Conservation (phyloP, 108 stramenopile genomes). For the Pseudonitzschia multiseries region DNA sequence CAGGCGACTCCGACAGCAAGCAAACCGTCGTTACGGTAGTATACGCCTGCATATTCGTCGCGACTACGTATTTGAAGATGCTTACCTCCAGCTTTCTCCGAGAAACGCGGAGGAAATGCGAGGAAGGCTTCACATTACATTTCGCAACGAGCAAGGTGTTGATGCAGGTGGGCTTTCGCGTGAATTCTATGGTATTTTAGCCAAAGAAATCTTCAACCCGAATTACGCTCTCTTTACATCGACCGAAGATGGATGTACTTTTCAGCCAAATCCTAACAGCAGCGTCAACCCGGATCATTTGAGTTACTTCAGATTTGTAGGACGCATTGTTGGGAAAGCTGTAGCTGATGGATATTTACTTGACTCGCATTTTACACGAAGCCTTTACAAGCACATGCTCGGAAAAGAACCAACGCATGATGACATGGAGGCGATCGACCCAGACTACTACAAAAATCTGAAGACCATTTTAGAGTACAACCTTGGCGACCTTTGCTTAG, state of each 20-base stretch:
- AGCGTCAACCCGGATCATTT: constrained; percentile 94
- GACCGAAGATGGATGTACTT: constrained; percentile 96
- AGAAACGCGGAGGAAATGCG: constrained; percentile 96
- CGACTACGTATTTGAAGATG: constrained; percentile 93
- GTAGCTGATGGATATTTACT: constrained; percentile 96
- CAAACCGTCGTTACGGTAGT: constrained; percentile 80
- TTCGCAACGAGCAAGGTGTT: constrained; percentile 95
- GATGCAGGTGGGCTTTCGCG: constrained; percentile 98
- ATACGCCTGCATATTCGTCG: constrained; percentile 86
- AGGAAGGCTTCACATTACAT: constrained; percentile 92
- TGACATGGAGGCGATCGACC: constrained; percentile 98
- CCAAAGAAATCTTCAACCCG: constrained; percentile 98
- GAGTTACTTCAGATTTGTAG: constrained; percentile 95
- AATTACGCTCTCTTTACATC: constrained; percentile 96
- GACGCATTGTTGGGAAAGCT: constrained; percentile 98
- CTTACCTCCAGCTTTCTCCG: constrained; percentile 91
- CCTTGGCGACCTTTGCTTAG: constrained; percentile 91
- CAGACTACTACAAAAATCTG: constrained; percentile 97
- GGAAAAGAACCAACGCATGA: constrained; percentile 89
- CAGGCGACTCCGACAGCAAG: constrained; percentile 81
- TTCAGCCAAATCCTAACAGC: constrained; percentile 96
- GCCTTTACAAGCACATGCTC: constrained; percentile 98
- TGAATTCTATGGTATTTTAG: constrained; percentile 96
- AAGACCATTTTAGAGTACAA: constrained; percentile 90
- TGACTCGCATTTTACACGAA: constrained; percentile 97